A percentile compares a stretch with the other conserved stretches of the same genome.
Conservation (phyloP, 73 alveolate genomes). For the Paraurostyla sp. region DNA sequence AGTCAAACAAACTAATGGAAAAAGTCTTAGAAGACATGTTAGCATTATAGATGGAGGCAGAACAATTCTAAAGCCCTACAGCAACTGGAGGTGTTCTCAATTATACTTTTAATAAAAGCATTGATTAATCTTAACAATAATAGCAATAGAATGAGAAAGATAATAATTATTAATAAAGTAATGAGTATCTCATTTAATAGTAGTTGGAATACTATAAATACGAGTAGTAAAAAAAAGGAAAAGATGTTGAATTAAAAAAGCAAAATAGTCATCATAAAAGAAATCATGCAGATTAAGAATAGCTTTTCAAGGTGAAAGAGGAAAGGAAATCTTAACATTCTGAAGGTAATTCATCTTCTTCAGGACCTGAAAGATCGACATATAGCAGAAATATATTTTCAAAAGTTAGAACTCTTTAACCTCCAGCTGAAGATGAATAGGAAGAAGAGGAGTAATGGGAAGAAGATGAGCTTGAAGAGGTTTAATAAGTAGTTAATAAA, state of each 20-base stretch:
- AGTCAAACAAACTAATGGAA: constrained; percentile 47
- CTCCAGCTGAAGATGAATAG: constrained; percentile 56
- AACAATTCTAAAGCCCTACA: neutral
- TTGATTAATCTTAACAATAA: neutral
- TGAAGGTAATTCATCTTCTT: too few species aligned
- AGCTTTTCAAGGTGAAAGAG: neutral
- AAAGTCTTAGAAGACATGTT: constrained; percentile 11
- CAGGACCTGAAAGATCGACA: constrained; percentile 31
- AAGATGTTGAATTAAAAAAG: neutral
- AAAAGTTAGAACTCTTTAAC: constrained; percentile 17
- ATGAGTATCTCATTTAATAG: too few species aligned
- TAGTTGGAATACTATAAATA: neutral
- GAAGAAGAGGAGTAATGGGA: neutral
- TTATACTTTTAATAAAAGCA: neutral
- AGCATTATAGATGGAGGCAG: neutral
- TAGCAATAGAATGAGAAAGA: neutral
- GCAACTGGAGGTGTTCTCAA: neutral
- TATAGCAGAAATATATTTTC: constrained; percentile 11
- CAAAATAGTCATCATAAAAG: neutral
- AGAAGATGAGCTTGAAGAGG: neutral
- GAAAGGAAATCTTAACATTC: too few species aligned
- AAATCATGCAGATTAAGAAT: neutral
- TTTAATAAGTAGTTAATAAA: neutral
- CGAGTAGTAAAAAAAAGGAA: neutral
- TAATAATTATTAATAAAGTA: too few species aligned